A percentile compares a stretch with the other conserved stretches of the same genome.
Conservation (phyloP, 23 red algal species). For the Agarophyton chilense region DNA sequence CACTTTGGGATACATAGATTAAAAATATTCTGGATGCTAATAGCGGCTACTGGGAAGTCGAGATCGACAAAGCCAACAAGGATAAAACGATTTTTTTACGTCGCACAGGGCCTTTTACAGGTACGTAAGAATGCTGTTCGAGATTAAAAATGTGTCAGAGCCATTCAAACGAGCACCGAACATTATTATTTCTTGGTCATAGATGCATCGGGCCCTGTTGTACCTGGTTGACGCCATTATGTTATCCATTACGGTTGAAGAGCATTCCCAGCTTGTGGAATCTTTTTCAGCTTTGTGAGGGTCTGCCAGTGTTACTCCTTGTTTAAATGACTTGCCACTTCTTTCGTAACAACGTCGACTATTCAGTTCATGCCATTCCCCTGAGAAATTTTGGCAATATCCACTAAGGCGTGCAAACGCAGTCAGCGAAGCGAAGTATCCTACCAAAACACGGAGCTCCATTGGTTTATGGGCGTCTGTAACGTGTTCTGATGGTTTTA, state of each 20-base stretch:
- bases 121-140: neutral
- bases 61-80: neutral
- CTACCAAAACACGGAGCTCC: too few species aligned
- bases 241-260: neutral
- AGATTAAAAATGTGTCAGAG: neutral
- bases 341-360: too few species aligned
- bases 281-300: neutral
- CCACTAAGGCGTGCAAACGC: too few species aligned
- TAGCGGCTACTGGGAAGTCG: neutral
- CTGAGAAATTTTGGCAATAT: too few species aligned
- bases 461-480: too few species aligned
- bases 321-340: neutral
- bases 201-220: neutral
- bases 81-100: neutral
- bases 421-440: too few species aligned
- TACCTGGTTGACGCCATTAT: neutral
- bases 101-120: neutral
- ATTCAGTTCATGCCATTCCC: too few species aligned
- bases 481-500: too few species aligned
- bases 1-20: slow-evolving; percentile 7
- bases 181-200: neutral
- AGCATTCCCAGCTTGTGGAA: neutral
- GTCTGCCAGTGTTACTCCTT: neutral
- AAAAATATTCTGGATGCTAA: neutral
- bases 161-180: neutral